Conservation (phyloP, 495 filamentous ascomycete genomes). For the Lasiosphaeria miniovina region DNA sequence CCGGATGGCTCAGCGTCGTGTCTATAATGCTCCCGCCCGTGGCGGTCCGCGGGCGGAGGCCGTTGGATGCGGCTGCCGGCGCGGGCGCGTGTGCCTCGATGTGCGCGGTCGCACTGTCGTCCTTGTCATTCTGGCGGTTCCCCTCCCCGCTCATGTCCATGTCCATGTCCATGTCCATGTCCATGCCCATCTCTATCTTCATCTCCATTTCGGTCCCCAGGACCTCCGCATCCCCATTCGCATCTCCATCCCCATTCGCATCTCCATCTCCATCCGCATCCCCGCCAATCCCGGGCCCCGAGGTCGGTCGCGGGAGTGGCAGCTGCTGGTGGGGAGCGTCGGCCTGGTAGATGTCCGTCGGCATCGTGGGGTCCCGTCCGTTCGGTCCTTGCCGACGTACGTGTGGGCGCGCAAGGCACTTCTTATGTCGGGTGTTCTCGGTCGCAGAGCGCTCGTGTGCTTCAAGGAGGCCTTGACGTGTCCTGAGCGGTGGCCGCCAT, state of each 20-base stretch:
- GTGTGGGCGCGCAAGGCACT: not conserved
- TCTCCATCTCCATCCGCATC: no score
- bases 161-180: constrained; percentile 1
- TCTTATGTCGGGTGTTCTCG: not conserved
- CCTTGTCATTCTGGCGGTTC: not conserved
- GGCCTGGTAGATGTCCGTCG: constrained; percentile 30
- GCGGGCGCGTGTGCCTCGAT: no score
- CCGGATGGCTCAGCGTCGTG: constrained; percentile 76
- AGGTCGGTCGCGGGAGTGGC: no score
- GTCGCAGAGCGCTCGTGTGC: not conserved
- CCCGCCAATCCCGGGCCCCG: no score
- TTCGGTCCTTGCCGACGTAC: constrained; percentile 1
- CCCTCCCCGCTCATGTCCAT: constrained; percentile 1
- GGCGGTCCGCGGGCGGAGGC: constrained; percentile 31
- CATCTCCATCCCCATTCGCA: no score
- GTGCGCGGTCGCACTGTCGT: not conserved
- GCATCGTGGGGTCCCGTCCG: constrained; percentile 20
- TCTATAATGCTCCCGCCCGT: constrained; percentile 59
- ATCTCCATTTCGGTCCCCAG: no score
- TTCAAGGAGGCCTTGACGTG: constrained; percentile 24
- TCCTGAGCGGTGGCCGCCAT: constrained; percentile 25
- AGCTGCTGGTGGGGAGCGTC: constrained; percentile 16
- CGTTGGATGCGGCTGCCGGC: not conserved
- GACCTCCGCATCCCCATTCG: no score
- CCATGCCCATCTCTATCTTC: not conserved